Conservation (phyloP, 163 green algal genomes). For the Volvox carteri region DNA sequence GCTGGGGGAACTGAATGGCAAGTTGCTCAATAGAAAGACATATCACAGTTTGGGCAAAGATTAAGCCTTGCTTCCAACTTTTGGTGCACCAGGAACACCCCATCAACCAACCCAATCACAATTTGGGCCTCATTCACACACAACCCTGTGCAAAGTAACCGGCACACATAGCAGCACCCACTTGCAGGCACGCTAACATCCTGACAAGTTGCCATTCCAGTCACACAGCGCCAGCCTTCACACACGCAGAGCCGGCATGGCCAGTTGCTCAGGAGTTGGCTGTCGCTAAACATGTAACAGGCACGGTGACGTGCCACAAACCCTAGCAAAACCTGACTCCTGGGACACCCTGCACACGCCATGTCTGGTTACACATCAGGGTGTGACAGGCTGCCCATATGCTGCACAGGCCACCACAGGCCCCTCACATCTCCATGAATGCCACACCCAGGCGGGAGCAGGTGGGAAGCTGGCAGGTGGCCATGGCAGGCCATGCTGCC, state of each 20-base stretch:
- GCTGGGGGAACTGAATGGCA: slow-evolving; percentile 18
- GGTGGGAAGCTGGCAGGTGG: slow-evolving; percentile 11
- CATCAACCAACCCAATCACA: slow-evolving; percentile 9
- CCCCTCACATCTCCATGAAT: slow-evolving; percentile 37
- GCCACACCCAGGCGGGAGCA: slow-evolving; percentile 24
- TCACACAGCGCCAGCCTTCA: slow-evolving; percentile 23
- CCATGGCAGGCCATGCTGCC: slow-evolving; percentile 31
- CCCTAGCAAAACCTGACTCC: slow-evolving; percentile 30
- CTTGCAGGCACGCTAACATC: neutral
- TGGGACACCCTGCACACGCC: slow-evolving; percentile 24
- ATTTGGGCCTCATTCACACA: slow-evolving; percentile 6
- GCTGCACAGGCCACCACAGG: slow-evolving; percentile 32
- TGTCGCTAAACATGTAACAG: slow-evolving; percentile 27
- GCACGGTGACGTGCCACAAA: slow-evolving; percentile 31
- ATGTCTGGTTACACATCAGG: slow-evolving; percentile 31
- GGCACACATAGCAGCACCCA: neutral
- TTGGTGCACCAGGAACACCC: slow-evolving; percentile 13
- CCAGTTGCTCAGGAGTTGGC: slow-evolving; percentile 39
- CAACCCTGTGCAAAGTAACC: slow-evolving; percentile 13
- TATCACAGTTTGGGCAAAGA: slow-evolving; percentile 13
- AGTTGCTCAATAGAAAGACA: slow-evolving; percentile 17
- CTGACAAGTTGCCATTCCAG: slow-evolving; percentile 16
- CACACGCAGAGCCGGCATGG: slow-evolving; percentile 33
- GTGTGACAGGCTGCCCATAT: slow-evolving; percentile 20
- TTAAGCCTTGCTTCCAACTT: slow-evolving; percentile 16